phyloP scores from a whole-genome alignment of 495 filamentous ascomycete genomes.

The Pyrenopolyporus hunteri region DNA sequence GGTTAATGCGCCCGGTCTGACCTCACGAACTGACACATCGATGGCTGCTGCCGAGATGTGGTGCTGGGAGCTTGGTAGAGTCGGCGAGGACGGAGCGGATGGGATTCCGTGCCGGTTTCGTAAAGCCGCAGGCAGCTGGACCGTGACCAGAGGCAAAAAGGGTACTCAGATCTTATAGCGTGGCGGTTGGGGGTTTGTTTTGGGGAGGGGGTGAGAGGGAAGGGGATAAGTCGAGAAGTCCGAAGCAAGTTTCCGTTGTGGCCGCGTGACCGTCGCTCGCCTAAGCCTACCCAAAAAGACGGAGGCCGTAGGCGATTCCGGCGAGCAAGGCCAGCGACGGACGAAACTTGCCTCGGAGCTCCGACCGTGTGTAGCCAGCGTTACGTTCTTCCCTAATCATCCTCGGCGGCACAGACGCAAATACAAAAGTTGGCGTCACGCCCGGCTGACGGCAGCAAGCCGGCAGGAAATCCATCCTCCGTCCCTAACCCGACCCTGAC shows the following conservation, averaged over 20 bases:
- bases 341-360: slow-evolving; percentile 33
- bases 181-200: slow-evolving; percentile 36
- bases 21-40: slow-evolving; percentile 51
- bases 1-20: slow-evolving; percentile 78
- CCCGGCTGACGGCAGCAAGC: slow-evolving; percentile 43
- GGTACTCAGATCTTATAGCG: slow-evolving; percentile 47
- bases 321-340: slow-evolving; percentile 48
- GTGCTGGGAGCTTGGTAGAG: slow-evolving; percentile 43
- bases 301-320: slow-evolving; percentile 47
- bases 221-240: slow-evolving; percentile 21
- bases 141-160: slow-evolving; percentile 34
- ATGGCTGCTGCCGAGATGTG: slow-evolving; percentile 51
- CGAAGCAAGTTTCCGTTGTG: slow-evolving; percentile 47
- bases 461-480: slow-evolving; percentile 44
- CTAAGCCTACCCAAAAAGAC: slow-evolving; percentile 7
- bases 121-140: slow-evolving; percentile 22
- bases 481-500: slow-evolving; percentile 27
- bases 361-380: slow-evolving; percentile 51
- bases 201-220: too few relatives aligned
- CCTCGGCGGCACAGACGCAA: slow-evolving; percentile 20
- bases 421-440: slow-evolving; percentile 21
- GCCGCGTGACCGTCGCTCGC: slow-evolving; percentile 49
- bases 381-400: slow-evolving; percentile 48
- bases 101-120: slow-evolving; percentile 19
- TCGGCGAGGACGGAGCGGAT: slow-evolving; percentile 34